Evolutionary conservation across 768 basidiomycete genomes (phyloP), one percentile per base, ranked within the genome.

Genomic region (Tricholoma sp.): DNA sequence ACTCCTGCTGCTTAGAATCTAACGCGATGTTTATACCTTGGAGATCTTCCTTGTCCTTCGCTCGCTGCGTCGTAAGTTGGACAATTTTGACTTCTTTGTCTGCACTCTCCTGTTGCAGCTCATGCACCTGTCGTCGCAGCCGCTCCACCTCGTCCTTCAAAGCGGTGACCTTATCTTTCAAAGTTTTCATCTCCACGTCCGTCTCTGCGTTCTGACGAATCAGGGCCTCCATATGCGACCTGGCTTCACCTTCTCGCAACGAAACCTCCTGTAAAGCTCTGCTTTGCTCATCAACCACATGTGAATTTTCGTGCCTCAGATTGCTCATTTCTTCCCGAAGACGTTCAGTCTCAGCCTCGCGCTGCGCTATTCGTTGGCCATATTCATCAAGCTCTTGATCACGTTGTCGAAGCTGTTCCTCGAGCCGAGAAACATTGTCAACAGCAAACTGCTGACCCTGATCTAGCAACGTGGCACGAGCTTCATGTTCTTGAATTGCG

Each of bases 1-100:
- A 74, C 69, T 96, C 94, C 69, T 95, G 93, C 65, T 97, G 94
- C 72, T 97, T 97, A 22, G 92, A 86, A 70, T 95, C 92, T 54
- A 97, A 72, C 0, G 94, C 94, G 34, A 95, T 93, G 64, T 96
- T 94, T 63, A 96, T 72, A n/a, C 90, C 88, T 50, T 81, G 71
- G 19, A 89, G 69, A 69, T 96, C 94, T 43, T 94, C 88, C 69
- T 87, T 85, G 59, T 88, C 81, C 65, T 85, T 77, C 0, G 75
- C 74, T 37, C 81, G 76, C 63, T 86, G 78, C 72, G 89, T 91
- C 59, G 78, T 79, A 52, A 91, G 70, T 63, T 89, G 86, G 12
- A 84, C 74, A 41, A 94, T 79, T 66, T 86, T 88, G 35, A 95
- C 79, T 60, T 95, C 94, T 73, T 87, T 89, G 57, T 86, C 85